Conservation (phyloP, 306 rosid species). For the Herpetospermum pedunculosum region DNA sequence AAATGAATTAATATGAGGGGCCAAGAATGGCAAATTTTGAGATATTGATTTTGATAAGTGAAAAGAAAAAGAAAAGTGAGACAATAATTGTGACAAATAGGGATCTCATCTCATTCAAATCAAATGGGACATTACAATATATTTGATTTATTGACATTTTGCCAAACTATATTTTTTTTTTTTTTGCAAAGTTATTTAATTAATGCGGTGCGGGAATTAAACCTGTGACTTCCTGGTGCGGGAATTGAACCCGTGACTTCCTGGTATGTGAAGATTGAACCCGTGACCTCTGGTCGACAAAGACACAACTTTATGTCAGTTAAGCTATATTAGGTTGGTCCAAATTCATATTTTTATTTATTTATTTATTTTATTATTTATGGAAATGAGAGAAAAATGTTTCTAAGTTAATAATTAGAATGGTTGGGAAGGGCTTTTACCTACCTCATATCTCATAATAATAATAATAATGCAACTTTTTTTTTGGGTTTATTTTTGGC, state of each 20-base stretch:
- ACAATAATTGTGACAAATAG: neutral
- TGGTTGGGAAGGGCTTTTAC: neutral
- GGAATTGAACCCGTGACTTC: no score
- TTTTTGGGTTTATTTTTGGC: neutral
- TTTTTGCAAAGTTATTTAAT: no score
- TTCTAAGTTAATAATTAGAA: neutral
- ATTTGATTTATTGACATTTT: slow-evolving; percentile 10
- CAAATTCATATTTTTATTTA: no score
- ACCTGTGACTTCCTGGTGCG: no score
- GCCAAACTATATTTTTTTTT: neutral
- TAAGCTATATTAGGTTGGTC: no score
- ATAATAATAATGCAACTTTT: neutral
- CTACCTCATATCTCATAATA: neutral
- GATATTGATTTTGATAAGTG: neutral
- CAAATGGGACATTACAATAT: slow-evolving; percentile 2
- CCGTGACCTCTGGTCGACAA: no score
- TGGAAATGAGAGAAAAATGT: neutral
- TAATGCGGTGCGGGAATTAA: no score
- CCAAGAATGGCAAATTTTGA: neutral
- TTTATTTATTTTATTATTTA: no score
- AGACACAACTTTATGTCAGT: no score
- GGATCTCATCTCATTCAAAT: neutral
- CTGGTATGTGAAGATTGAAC: no score
- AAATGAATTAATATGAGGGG: neutral
- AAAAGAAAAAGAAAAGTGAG: neutral